phyloP scores from a whole-genome alignment of 2,329 filamentous ascomycete species.

The Rhytidhysteron rufulum region DNA sequence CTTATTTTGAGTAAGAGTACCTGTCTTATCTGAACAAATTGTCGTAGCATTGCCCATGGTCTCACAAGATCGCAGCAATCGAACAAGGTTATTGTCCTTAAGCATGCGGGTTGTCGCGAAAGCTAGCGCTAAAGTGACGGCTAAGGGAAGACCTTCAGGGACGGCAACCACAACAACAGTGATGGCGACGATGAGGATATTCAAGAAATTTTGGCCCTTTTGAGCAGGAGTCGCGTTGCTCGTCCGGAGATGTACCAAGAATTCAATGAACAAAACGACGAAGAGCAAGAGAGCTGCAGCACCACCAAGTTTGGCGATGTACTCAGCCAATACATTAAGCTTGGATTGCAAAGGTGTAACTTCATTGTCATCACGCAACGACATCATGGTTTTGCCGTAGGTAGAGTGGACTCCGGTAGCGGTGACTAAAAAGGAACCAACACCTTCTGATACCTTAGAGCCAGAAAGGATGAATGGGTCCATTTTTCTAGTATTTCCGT shows the following conservation, averaged over 20 bases:
- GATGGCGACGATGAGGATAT: conserved; percentile 61
- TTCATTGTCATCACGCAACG: conserved; percentile 70
- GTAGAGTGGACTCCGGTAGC: conserved; percentile 70
- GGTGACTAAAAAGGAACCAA: conserved; percentile 72
- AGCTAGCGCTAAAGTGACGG: conserved; percentile 64
- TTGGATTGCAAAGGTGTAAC: conserved; percentile 77
- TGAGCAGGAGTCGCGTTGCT: conserved; percentile 56
- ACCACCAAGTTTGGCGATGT: conserved; percentile 75
- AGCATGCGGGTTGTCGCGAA: conserved; percentile 66
- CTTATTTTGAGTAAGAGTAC: conserved; percentile 41
- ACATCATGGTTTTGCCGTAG: conserved; percentile 75
- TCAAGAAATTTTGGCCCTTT: conserved; percentile 70
- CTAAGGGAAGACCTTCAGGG: conserved; percentile 62
- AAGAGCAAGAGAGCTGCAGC: conserved; percentile 76
- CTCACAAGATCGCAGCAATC: conserved; percentile 63
- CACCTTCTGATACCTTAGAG: conserved; percentile 71
- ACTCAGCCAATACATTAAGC: conserved; percentile 71
- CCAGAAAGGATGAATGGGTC: conserved; percentile 88
- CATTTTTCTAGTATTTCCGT: conserved; percentile 60
- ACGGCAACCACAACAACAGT: conserved; percentile 68
- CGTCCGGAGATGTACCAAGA: conserved; percentile 64
- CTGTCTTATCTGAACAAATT: conserved; percentile 65
- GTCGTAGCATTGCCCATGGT: conserved; percentile 71
- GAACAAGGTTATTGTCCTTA: conserved; percentile 68
- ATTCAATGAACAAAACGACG: conserved; percentile 80